Base-by-base conservation (phyloP, 257 asterid species). In the Knoxia roxburghii region DNA sequence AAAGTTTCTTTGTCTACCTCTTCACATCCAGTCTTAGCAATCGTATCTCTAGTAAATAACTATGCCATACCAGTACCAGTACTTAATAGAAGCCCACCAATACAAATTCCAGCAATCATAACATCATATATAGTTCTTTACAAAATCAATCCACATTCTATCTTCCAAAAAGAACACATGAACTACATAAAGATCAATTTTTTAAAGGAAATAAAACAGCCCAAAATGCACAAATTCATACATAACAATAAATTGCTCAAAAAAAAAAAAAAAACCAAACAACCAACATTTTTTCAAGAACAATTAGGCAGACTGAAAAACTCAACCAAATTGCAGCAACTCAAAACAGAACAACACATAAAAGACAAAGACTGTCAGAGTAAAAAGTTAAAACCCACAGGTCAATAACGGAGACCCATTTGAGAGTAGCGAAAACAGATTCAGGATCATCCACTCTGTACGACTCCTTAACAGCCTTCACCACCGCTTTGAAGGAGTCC, bases 391-490 rank as follows among this genome's bases (percentile, higher is more conserved):
- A 50, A 87, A 83, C 90, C 77, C 79, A 90, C 99, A 94, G 91
- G 82, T 90, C 96, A 74, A 94, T 79, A 51, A 94, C 83, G 37
- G 99, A 80, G 64, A 90, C 82, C 88, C 91, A 94, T 84, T 90
- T 94, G 33, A 94, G 95, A 45, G 96, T 86, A 21, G 95, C 79
- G 72, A 88, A 83, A 74, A 94, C 97, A 35, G 99, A 94, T 78
- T 94, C 97, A 50, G 97, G 86, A 84, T 90, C 90, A 67, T 80
- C 86, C 7, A 81, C 84, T 17, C 65, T 80, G 83, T 82, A 84
- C 13, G 85, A 77, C 63, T 88, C 95, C 83, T 81, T 84, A 45
- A 87, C 93, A 24, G 95, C 77, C 72, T 76, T 84, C 68, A 94
- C 88, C 51, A 90, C 88, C 72, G 77, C 81, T 57, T 86, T 74